A percentile compares a stretch with the other conserved stretches of the same genome.
Conservation (phyloP, 2,329 filamentous ascomycete species). For the Ceratocystis huliohia region DNA sequence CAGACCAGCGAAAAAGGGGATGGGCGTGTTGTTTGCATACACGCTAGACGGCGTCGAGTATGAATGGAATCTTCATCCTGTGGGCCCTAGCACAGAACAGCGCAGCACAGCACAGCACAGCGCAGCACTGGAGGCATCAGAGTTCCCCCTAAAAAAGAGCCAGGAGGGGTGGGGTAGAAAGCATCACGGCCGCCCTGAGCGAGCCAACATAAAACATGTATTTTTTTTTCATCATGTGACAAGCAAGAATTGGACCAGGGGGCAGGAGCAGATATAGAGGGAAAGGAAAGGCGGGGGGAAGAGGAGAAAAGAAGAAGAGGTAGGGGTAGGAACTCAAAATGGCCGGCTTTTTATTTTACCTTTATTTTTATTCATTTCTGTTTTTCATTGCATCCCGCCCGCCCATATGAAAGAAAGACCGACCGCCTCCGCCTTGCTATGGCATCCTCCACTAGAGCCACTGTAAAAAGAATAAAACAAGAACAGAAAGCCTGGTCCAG, state of each 20-base stretch:
- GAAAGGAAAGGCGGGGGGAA: neutral
- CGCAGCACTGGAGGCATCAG: neutral
- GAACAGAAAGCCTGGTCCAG: too few relatives aligned
- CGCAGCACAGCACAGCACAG: neutral
- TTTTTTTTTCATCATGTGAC: constrained; percentile 7
- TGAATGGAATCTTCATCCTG: too few relatives aligned
- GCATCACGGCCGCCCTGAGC: neutral
- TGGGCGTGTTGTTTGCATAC: too few relatives aligned
- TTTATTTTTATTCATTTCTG: too few relatives aligned
- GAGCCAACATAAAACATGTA: neutral
- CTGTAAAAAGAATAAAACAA: too few relatives aligned
- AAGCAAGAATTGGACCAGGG: neutral
- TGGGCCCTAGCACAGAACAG: neutral
- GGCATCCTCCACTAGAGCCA: too few relatives aligned
- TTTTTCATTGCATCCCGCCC: too few relatives aligned
- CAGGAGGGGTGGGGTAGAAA: neutral
- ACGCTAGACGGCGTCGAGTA: too few relatives aligned
- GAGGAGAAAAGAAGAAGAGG: neutral
- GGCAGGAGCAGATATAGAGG: neutral
- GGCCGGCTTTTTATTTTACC: too few relatives aligned
- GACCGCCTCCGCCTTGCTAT: too few relatives aligned
- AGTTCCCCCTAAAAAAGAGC: neutral
- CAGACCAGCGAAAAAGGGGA: too few relatives aligned
- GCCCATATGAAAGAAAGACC: too few relatives aligned
- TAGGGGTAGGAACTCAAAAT: neutral